Evolutionary conservation across 495 filamentous ascomycete genomes (phyloP), one percentile per base, ranked within the genome.

Genomic region (Aspergillus ellipticus): DNA sequence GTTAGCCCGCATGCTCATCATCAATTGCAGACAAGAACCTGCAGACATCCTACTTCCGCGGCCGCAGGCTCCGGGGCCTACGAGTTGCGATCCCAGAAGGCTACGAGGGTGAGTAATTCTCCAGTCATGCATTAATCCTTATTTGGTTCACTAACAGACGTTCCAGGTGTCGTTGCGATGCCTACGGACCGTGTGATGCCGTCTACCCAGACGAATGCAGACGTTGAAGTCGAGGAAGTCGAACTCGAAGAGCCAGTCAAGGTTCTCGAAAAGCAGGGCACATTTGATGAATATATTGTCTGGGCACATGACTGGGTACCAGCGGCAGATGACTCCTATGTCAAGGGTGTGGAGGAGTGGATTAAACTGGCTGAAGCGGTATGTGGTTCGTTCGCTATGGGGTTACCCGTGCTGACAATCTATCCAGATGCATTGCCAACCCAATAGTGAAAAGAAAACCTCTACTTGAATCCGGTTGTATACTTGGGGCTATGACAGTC

Each of bases 241-340:
- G 66, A 69, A 29, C 58, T 57, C 3, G 79, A 81, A 28, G 77
- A 82, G 41, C 72, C 75, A 1, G 76, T 81, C 16, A 84, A 88
- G 62, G 60, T 86, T 21, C 71, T 86, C 1, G 80, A 89, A 60
- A 81, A 84, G 42, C 74, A 82, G 29, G 82, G 75, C 3, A 73
- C 77, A n/a, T 97, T 97, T 67, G 83, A 92, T 13, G 79, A 89
- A 19, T 64, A 96, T 42, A 69, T 90, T 13, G 79, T 96, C 20
- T 97, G 93, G 93, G 88, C 80, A 0, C 94, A 97, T 71, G 88
- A 91, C 54, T 77, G 80, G 49, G 59, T 82, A 42, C 87, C 88
- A 21, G 79, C 85, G 17, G 77, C 83, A 9, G 88, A 89, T 59
- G 87, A 89, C 66, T 65, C 77, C 1, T 92, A 89, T 65, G 85